Evolutionary conservation across 2,329 filamentous ascomycete species (phyloP), one percentile per base, ranked within the genome.

Genomic region (Pestalotiopsis sp.): DNA sequence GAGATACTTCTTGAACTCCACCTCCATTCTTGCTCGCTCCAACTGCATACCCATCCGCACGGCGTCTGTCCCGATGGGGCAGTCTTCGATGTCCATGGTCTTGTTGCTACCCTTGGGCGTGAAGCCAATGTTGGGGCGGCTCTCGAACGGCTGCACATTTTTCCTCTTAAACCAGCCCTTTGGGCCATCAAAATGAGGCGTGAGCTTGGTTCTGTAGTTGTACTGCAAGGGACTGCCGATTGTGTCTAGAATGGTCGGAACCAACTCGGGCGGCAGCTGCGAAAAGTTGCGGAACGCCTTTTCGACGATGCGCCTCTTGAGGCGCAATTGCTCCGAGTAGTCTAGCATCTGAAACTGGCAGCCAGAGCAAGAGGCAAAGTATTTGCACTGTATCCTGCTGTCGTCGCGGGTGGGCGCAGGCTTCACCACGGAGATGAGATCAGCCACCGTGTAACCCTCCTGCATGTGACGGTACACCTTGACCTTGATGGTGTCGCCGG

Each of bases 261-360:
- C 85, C 23, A 92, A 84, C 69, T 92, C 90, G 0, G 92, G 88
- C 0, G 92, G 86, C 6, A 99, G 85, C 70, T 93, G 90, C 14
- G 95, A 97, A 81, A 98, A 99, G 83, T 97, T 95, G 70, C 85
- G 87, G 83, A 93, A 99, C 7, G 96, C 96, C 77, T 96, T 97
- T 76, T 97, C 93, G 60, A 99, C 91, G 70, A 98, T 92, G 69
- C 88, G 87, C 77, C 88, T 90, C 84, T 99, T 99, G 81, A 95
- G 91, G 59, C 85, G 85, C 36, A 99, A 88, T 79, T 99, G 96
- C 74, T 94, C 92, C 38, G 87, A 81, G 79, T 98, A 98, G 67
- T 93, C 90, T 71, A 99, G 88, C 93, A 98, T 98, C 83, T 99
- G 96, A 80, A 98, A 95, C 81, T 99, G 96, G 78, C 96, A 99